A percentile compares a stretch with the other conserved stretches of the same genome.
These are phyloP conservation scores for Harrya chromipes DNA, from an alignment of 768 basidiomycete species.

Conservation along the genomic window DNA sequence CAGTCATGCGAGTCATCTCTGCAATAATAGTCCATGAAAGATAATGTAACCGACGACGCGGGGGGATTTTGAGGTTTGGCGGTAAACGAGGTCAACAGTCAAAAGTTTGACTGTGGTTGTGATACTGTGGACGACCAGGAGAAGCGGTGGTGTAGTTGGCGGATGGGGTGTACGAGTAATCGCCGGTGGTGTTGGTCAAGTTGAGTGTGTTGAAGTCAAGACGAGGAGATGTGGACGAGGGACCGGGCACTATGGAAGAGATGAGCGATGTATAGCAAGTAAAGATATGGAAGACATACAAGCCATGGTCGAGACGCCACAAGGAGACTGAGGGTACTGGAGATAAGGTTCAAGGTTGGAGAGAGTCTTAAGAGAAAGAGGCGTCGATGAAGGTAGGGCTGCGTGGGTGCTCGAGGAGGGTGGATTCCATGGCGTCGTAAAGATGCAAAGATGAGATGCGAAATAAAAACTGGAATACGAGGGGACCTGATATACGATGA, in stretches of 20 bases:
- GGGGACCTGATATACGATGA: constrained; percentile 24
- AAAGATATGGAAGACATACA: constrained; percentile 42
- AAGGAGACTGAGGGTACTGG: constrained; percentile 65
- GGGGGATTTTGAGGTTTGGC: constrained; percentile 23
- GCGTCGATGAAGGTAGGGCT: constrained; percentile 50
- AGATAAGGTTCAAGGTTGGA: constrained; percentile 54
- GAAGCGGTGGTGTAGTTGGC: constrained; percentile 52
- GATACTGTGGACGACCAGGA: constrained; percentile 57
- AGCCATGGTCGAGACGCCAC: constrained; percentile 57
- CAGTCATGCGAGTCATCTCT: constrained; percentile 39
- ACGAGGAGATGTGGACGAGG: constrained; percentile 52
- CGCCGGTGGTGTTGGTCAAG: constrained; percentile 51
- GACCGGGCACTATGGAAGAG: constrained; percentile 44
- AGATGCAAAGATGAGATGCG: constrained; percentile 38
- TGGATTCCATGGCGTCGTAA: constrained; percentile 42
- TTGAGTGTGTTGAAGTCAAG: constrained; percentile 63
- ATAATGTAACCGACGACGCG: constrained; percentile 36
- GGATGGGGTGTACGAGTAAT: constrained; percentile 56
- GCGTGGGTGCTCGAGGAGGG: constrained; percentile 50
- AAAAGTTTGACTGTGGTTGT: constrained; percentile 41
- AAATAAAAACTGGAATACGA: constrained; percentile 34
- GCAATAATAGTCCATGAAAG: constrained; percentile 37
- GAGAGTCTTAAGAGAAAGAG: constrained; percentile 44
- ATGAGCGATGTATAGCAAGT: constrained; percentile 5
- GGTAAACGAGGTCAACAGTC: constrained; percentile 34